phyloP scores from a whole-genome alignment of 345 rosid genomes.

The Populus davidiana region DNA sequence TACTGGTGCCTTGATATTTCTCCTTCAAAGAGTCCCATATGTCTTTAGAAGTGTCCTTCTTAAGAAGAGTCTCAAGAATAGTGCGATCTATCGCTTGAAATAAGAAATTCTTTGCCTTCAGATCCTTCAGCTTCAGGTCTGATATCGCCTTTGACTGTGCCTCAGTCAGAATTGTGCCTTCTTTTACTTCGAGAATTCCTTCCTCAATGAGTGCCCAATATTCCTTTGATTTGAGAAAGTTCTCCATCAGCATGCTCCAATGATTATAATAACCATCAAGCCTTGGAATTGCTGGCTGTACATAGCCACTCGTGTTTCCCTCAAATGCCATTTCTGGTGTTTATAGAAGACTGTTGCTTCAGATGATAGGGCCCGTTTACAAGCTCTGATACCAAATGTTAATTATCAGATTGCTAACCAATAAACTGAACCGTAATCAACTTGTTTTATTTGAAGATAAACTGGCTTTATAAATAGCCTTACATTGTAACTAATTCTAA shows the following conservation, averaged over 20 bases:
- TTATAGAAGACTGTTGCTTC: too few relatives aligned
- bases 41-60: not conserved
- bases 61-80: constrained; percentile 9
- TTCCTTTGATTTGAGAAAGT: not conserved
- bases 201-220: not conserved
- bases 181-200: too few relatives aligned
- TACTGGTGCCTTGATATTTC: constrained; percentile 8
- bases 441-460: not conserved
- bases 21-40: constrained; percentile 8
- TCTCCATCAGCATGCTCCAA: constrained; percentile 22
- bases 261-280: not conserved
- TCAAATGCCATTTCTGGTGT: too few relatives aligned
- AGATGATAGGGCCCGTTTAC: too few relatives aligned
- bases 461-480: not conserved
- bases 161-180: too few relatives aligned
- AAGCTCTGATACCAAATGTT: too few relatives aligned
- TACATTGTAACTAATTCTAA: too few relatives aligned
- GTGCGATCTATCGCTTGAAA: constrained; percentile 11
- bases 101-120: constrained; percentile 10
- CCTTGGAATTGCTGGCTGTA: not conserved
- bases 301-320: too few relatives aligned
- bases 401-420: not conserved
- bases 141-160: too few relatives aligned
- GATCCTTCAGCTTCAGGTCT: not conserved
- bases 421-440: too few relatives aligned